Conservation (phyloP, 2,329 filamentous ascomycete genomes). For the Colletotrichum siamense region DNA sequence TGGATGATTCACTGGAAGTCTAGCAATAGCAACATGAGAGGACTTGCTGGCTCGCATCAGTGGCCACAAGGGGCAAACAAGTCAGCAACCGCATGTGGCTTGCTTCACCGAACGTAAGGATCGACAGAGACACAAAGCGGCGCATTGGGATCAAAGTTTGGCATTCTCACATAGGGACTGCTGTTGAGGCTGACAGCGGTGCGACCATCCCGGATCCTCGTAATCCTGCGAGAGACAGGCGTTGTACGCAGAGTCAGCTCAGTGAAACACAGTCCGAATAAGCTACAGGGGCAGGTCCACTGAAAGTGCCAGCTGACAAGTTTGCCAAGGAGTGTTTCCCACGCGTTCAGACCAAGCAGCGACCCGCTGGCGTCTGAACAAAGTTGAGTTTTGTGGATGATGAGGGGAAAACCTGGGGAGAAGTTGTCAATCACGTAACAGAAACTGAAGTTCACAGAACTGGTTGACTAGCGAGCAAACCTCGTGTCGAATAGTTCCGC, state of each 20-base stretch:
- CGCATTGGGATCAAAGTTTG: background rate
- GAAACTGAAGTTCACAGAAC: background rate
- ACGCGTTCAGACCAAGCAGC: background rate
- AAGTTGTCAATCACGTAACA: constrained; percentile 14
- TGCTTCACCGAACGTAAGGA: background rate
- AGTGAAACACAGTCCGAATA: background rate
- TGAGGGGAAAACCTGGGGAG: constrained; percentile 13
- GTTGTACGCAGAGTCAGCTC: background rate
- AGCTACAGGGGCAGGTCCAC: background rate
- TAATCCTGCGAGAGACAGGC: background rate
- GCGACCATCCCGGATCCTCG: background rate
- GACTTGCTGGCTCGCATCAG: background rate
- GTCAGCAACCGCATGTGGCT: background rate
- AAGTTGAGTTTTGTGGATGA: constrained; percentile 15
- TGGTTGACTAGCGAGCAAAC: background rate
- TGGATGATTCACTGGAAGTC: background rate
- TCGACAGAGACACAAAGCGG: background rate
- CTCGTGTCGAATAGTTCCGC: constrained; percentile 8
- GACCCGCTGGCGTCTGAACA: constrained; percentile 15
- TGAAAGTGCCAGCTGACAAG: background rate
- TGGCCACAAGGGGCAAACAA: background rate
- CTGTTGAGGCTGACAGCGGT: background rate
- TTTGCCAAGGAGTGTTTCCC: background rate
- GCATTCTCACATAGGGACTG: background rate
- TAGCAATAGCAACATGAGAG: background rate